Conservation (phyloP, 148 eudicot genomes). For the Mesembryanthemum crystallinum region DNA sequence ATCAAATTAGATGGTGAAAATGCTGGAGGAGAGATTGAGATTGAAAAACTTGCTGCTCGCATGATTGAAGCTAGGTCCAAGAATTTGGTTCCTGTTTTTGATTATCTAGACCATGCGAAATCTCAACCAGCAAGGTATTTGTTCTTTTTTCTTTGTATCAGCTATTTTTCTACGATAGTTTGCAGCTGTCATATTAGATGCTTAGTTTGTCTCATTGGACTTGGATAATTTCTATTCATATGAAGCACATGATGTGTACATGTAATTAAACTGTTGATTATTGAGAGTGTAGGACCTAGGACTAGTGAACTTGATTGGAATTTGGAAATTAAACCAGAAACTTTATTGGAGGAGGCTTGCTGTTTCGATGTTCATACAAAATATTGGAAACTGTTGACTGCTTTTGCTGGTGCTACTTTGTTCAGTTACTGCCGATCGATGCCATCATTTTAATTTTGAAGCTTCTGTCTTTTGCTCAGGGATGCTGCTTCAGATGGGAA, state of each 20-base stretch:
- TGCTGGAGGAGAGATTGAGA: conserved; percentile 58
- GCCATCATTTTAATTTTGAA: background rate
- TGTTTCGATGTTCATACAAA: background rate
- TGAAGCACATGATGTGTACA: background rate
- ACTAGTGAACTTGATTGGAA: background rate
- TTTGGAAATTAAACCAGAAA: background rate
- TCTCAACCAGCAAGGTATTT: conserved; percentile 49
- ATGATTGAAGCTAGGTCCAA: conserved; percentile 60
- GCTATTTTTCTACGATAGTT: background rate
- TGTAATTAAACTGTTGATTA: background rate
- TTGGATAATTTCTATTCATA: background rate
- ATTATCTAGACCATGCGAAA: conserved; percentile 46
- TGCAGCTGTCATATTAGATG: background rate
- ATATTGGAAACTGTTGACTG: background rate
- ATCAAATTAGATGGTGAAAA: conserved; percentile 29
- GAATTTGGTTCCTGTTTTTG: conserved; percentile 62
- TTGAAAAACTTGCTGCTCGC: conserved; percentile 54
- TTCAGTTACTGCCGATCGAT: background rate
- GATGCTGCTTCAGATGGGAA: conserved; percentile 27
- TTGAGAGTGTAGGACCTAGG: background rate
- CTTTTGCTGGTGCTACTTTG: background rate
- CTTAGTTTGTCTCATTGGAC: background rate
- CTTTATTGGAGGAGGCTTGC: background rate
- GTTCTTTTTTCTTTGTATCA: background rate
- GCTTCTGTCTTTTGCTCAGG: conserved; percentile 28